A percentile compares a stretch with the other conserved stretches of the same genome.
Conservation (phyloP, 2,329 filamentous ascomycete genomes). For the Cercospora sp. region DNA sequence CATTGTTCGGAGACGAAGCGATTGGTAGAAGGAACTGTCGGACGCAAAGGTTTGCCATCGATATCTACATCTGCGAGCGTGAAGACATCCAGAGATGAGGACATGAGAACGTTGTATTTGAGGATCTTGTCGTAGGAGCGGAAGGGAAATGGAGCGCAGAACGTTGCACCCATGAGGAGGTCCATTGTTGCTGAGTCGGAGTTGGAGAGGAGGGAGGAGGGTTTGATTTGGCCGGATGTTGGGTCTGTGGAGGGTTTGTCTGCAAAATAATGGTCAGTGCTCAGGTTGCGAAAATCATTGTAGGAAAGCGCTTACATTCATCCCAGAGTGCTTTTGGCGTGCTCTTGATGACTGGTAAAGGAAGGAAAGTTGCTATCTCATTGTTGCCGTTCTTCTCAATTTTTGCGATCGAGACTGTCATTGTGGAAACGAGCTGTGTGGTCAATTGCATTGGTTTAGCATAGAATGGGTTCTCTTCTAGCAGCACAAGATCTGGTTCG, state of each 20-base stretch:
- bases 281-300: not conserved
- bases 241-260: not conserved
- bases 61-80: not conserved
- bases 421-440: not conserved
- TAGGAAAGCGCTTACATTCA: not conserved
- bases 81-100: not conserved
- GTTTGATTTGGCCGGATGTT: not conserved
- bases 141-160: slow-evolving; percentile 1
- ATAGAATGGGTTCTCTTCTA: not conserved
- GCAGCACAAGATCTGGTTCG: not conserved
- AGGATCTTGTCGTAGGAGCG: slow-evolving; percentile 2
- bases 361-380: not conserved
- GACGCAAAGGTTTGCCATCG: not conserved
- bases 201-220: not conserved
- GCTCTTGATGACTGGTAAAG: not conserved
- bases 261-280: not conserved
- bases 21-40: not conserved
- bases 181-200: not conserved
- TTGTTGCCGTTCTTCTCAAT: not conserved
- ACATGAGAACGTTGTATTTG: slow-evolving; percentile 9
- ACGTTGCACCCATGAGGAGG: not conserved
- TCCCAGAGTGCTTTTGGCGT: not conserved
- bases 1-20: not conserved
- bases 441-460: not conserved
- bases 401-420: not conserved